phyloP scores from a whole-genome alignment of 768 basidiomycete species.

The Rhodotorula taiwanensis region DNA sequence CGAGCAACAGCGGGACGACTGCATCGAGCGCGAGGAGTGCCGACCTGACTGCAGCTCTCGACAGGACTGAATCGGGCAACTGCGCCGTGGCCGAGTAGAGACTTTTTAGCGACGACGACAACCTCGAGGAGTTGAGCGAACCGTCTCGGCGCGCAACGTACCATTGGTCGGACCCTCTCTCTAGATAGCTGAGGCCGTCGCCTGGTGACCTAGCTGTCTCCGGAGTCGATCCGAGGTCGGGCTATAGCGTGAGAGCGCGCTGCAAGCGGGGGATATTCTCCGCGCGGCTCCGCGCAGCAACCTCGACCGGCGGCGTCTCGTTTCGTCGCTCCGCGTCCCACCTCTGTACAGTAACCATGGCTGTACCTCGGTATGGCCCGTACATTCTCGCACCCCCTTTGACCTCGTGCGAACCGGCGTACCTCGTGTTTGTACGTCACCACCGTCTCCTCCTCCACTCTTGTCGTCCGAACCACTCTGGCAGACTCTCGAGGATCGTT shows the following conservation, averaged over 20 bases:
- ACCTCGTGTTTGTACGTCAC: constrained; percentile 11
- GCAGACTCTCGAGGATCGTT: no score
- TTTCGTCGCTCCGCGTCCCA: no score
- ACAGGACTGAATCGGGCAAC: background rate
- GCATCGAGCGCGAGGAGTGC: background rate
- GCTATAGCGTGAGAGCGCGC: no score
- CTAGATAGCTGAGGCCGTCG: no score
- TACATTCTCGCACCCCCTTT: constrained; percentile 14
- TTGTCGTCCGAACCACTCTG: no score
- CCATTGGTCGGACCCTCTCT: background rate
- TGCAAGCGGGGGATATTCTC: no score
- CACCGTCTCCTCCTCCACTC: background rate
- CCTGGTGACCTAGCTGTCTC: no score
- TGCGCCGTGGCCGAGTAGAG: background rate
- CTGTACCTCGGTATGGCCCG: background rate
- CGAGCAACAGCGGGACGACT: background rate
- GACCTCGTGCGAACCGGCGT: constrained; percentile 2
- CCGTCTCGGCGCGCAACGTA: background rate
- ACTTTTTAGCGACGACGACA: no score
- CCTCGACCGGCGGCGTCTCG: no score
- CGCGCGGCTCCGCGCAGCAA: no score
- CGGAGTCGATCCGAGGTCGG: no score
- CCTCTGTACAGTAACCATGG: no score
- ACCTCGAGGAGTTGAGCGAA: background rate
- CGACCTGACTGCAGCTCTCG: background rate